Evolutionary conservation across 306 rosid species (phyloP).

Genomic region (Canavalia ensiformis): DNA sequence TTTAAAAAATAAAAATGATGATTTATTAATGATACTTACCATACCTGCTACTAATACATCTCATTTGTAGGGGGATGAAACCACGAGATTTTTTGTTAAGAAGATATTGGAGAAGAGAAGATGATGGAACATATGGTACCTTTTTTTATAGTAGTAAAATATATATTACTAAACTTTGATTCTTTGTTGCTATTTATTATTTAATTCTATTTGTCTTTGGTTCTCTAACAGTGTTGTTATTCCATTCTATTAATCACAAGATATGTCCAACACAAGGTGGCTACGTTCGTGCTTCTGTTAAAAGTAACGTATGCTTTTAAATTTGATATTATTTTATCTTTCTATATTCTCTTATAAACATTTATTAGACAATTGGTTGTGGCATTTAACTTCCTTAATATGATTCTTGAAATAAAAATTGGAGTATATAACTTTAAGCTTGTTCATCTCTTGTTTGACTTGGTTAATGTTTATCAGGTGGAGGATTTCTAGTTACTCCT

Average conservation of each 20-base stretch:
- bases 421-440: too few relatives aligned
- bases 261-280: conserved; percentile 71
- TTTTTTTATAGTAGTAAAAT: conserved; percentile 16
- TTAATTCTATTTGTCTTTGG: conserved; percentile 33
- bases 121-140: conserved; percentile 91
- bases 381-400: too few relatives aligned
- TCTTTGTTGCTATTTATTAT: conserved; percentile 26
- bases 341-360: background rate
- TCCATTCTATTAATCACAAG: conserved; percentile 78
- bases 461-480: conserved; percentile 61
- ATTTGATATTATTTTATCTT: conserved; percentile 24
- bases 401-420: too few relatives aligned
- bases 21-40: too few relatives aligned
- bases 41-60: background rate
- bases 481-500: conserved; percentile 88
- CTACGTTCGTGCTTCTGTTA: conserved; percentile 86
- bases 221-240: conserved; percentile 71
- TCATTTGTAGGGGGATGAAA: conserved; percentile 78
- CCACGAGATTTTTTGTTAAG: conserved; percentile 76
- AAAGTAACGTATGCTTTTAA: conserved; percentile 81
- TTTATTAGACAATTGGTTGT: too few relatives aligned
- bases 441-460: background rate
- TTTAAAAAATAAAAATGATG: too few relatives aligned
- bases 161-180: background rate
- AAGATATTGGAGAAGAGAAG: conserved; percentile 92